These are phyloP conservation scores for Leishmania braziliensis DNA, from an alignment of 208 protist genomes.

Conservation along the genomic window DNA sequence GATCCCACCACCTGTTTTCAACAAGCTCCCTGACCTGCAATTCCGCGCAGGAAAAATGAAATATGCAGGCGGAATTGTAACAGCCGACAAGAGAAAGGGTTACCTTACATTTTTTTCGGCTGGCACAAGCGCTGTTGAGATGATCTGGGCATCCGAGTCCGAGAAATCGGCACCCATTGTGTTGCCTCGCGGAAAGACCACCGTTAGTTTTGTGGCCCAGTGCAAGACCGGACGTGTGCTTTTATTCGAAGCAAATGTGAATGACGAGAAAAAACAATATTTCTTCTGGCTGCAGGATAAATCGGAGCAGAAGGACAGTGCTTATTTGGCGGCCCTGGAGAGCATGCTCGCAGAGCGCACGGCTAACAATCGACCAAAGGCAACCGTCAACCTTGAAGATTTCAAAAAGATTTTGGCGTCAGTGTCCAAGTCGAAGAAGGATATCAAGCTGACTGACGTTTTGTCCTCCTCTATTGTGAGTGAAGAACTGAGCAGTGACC, in stretches of 20 bases:
- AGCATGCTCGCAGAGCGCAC: constrained; percentile 33
- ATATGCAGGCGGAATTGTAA: constrained; percentile 64
- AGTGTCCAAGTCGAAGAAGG: constrained; percentile 40
- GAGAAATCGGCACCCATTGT: constrained; percentile 19
- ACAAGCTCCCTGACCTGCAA: constrained; percentile 40
- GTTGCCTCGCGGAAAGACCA: constrained; percentile 34
- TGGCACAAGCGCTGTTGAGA: constrained; percentile 34
- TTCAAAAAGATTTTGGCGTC: constrained; percentile 64
- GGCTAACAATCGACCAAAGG: not conserved
- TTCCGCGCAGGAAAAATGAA: constrained; percentile 77
- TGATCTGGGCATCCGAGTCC: constrained; percentile 47
- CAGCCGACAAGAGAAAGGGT: constrained; percentile 51
- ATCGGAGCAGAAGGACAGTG: constrained; percentile 61
- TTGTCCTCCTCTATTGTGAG: constrained; percentile 54
- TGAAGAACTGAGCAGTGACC: constrained; percentile 53
- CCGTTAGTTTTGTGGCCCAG: constrained; percentile 54
- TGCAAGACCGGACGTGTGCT: constrained; percentile 79
- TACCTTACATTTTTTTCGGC: constrained; percentile 57
- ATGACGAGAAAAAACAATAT: constrained; percentile 28
- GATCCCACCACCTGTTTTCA: constrained; percentile 35
- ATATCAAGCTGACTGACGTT: constrained; percentile 39
- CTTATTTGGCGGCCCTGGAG: constrained; percentile 54
- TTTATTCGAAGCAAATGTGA: constrained; percentile 53
- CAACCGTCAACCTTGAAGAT: constrained; percentile 44
- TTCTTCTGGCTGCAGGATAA: constrained; percentile 92